Percentiles rank a stretch among this genome's conserved stretches.
phyloP scores from a whole-genome alignment of 139 green algal genomes.

The Eudorina sp. region DNA sequence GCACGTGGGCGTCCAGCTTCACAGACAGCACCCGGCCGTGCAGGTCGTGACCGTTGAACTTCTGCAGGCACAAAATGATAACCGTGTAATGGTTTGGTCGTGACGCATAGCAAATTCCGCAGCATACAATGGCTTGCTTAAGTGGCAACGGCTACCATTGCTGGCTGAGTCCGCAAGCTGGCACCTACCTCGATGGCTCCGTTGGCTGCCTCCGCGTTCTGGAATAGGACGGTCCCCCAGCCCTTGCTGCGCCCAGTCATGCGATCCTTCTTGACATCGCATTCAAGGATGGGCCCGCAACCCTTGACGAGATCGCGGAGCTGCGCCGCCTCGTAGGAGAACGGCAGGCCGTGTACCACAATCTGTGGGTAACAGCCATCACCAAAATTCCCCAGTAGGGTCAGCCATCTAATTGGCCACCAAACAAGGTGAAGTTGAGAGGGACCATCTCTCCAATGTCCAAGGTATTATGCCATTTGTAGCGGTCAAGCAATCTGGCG shows the following conservation, averaged over 20 bases:
- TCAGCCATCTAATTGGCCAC: not conserved
- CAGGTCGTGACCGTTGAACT: constrained; percentile 83
- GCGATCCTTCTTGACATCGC: constrained; percentile 64
- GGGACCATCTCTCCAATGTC: not conserved
- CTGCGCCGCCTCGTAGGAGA: constrained; percentile 59
- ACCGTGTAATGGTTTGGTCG: not conserved
- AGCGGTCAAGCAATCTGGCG: too few species aligned
- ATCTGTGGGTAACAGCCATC: constrained; percentile 56
- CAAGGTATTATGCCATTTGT: not conserved
- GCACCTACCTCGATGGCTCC: constrained; percentile 57
- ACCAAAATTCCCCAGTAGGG: not conserved
- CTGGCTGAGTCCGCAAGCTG: not conserved
- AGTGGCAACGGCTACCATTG: too few species aligned
- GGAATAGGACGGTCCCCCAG: constrained; percentile 65
- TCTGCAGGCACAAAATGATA: constrained; percentile 51
- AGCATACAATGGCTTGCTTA: not conserved
- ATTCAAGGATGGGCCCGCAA: constrained; percentile 57
- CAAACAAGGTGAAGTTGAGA: not conserved
- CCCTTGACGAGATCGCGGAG: constrained; percentile 68
- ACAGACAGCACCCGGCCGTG: constrained; percentile 86
- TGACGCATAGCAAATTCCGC: not conserved
- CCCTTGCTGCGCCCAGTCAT: constrained; percentile 58
- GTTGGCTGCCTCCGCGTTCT: constrained; percentile 49
- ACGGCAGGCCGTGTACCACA: constrained; percentile 82
- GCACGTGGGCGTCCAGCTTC: constrained; percentile 82